Percentiles rank a stretch among this genome's conserved stretches.
Conservation (phyloP, 441 rosid genomes). For the Viola pubescens region DNA sequence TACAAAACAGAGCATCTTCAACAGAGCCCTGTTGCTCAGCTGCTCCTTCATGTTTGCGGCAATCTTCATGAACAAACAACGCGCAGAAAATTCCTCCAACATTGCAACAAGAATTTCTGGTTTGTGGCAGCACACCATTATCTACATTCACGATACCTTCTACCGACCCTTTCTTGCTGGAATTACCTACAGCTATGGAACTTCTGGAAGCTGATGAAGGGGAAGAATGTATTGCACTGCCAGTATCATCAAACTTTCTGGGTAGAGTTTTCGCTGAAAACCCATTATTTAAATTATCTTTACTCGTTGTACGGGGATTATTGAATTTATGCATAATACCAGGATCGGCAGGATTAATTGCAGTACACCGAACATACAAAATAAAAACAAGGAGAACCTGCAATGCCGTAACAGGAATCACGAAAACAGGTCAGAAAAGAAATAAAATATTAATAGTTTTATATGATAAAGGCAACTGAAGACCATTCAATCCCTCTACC, state of each 20-base stretch:
- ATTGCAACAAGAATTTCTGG: slow-evolving; percentile 28
- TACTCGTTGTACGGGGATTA: slow-evolving; percentile 29
- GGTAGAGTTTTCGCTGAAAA: slow-evolving; percentile 34
- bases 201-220: slow-evolving; percentile 74
- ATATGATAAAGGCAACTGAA: no score
- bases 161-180: slow-evolving; percentile 61
- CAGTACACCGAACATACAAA: slow-evolving; percentile 82
- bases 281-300: slow-evolving; percentile 35
- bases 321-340: slow-evolving; percentile 58
- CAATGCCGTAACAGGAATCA: slow-evolving; percentile 1
- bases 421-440: background rate
- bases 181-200: slow-evolving; percentile 50
- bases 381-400: slow-evolving; percentile 77
- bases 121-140: slow-evolving; percentile 19
- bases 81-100: slow-evolving; percentile 57
- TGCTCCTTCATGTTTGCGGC: slow-evolving; percentile 51
- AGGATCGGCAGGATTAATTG: slow-evolving; percentile 95
- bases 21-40: slow-evolving; percentile 44
- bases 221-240: slow-evolving; percentile 50
- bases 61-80: slow-evolving; percentile 60
- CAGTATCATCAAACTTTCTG: slow-evolving; percentile 51
- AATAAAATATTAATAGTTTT: background rate
- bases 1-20: slow-evolving; percentile 81
- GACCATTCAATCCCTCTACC: no score
- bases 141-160: slow-evolving; percentile 40